Evolutionary conservation across 495 filamentous ascomycete species (phyloP), one percentile per base, ranked within the genome.

Genomic region (Penicillium cataractarum): DNA sequence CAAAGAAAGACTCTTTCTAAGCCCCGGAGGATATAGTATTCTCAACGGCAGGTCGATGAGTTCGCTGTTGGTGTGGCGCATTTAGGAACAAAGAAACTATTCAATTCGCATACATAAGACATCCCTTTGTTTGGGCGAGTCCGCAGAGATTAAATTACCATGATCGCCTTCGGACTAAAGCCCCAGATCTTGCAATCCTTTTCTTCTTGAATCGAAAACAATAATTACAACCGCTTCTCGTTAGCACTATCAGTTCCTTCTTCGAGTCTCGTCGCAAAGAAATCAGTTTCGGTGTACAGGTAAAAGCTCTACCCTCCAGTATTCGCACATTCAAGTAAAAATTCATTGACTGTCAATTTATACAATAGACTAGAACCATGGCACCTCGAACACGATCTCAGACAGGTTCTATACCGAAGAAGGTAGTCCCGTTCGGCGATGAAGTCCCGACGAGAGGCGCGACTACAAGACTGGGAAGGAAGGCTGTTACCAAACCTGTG

Each of bases 51-150:
- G n/a, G n/a, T n/a, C n/a, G n/a, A 2, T 42, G 39, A 35, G 19
- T 57, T 32, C 12, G 24, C 24, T 8, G 6, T 50, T 4, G 32
- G 19, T 5, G 6, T 21, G 19, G n/a, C 35, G 22, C 40, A 2
- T 12, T 29, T 13, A 5, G 3, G 13, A 46, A 48, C 55, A 57
- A 57, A 57, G 40, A 29, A 57, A 29, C 55, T 46, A 33, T 48
- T 57, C 46, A 15, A 31, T 19, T 57, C 13, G 32, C 19, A 24
- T 13, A 24, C 29, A 21, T 15, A 21, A 42, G 40, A n/a, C 17
- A 55, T 12, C 22, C 22, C 54, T 56, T 56, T 56, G 21, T 56
- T 29, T n/a, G 15, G 9, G 21, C 13, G 12, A 42, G 54, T 29
- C 35, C 2, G 35, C 29, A 15, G 42, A 42, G 10, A 12, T 39